Base-by-base conservation (phyloP, 495 filamentous ascomycete species). In the Aspergillus funiculosus region DNA sequence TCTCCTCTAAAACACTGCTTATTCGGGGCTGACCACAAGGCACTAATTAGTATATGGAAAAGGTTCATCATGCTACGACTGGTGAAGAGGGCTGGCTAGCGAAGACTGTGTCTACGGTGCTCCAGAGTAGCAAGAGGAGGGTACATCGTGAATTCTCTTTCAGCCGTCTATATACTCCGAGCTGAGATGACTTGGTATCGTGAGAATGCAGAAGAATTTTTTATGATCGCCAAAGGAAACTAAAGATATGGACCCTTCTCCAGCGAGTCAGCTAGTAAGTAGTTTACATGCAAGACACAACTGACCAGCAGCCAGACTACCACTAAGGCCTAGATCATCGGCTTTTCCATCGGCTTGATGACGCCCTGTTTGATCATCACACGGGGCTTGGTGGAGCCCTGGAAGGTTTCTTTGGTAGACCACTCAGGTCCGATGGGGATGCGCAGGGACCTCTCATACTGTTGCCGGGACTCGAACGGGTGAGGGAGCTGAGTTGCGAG, bases 391-490 rank as follows among this genome's bases (percentile, higher is more conserved):
- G 90, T 96, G 27, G 78, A 71, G 43, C 81, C 76, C 68, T 96
- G 90, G 72, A 94, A 91, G 11, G 85, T 89, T 63, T 87, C 79
- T 75, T 96, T 97, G 10, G 92, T 95, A 52, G 78, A 77, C 89
- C 89, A 96, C 67, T 98, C 94, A 1, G 87, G 89, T 6, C 94
- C 94, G 21, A 95, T 78, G 9, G 94, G 92, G 43, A 95, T 57
- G 21, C 91, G 77, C 20, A 98, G 68, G 48, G 82, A 85, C 22
- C 91, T 74, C 69, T 98, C 92, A 69, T 98, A 98, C 69, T 98
- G 89, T 52, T 82, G 72, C 53, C 75, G 78, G 17, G 75, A 84
- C 72, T 95, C 92, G 63, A 87, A 97, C 6, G 82, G 86, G 67
- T 89, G 84, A 29, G 92, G 92, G 39, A 98, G 72, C 46, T 74